Percentiles rank a stretch among this genome's conserved stretches.
Evolutionary conservation across 139 green algal genomes (phyloP).

Genomic region (Gonium pectorale): DNA sequence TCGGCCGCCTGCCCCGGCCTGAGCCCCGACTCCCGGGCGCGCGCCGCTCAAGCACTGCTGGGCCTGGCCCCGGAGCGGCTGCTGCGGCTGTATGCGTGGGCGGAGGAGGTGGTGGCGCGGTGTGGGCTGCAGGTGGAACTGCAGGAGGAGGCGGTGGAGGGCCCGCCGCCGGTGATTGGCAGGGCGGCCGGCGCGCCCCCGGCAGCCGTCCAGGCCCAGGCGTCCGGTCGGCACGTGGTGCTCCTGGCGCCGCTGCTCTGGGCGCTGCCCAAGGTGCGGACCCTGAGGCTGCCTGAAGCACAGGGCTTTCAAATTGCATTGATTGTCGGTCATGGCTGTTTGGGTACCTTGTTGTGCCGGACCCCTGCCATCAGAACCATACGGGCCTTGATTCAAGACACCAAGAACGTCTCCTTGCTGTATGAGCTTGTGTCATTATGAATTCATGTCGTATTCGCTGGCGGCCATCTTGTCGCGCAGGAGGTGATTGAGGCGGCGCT

Average conservation of each 20-base stretch:
- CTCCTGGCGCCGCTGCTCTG: conserved; percentile 39
- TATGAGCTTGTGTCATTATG: not conserved
- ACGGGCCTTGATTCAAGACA: not conserved
- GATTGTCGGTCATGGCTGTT: not conserved
- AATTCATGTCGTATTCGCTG: not conserved
- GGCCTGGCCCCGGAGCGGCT: not conserved
- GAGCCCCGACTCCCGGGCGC: not conserved
- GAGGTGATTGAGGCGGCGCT: not conserved
- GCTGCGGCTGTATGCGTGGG: conserved; percentile 57
- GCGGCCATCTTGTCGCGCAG: not conserved
- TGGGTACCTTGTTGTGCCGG: not conserved
- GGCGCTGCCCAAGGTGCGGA: conserved; percentile 25
- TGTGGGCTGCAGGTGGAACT: conserved; percentile 14
- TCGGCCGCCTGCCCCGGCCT: not conserved
- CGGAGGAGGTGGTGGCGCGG: conserved; percentile 32
- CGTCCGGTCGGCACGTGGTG: not conserved
- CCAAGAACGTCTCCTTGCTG: not conserved
- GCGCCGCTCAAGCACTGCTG: not conserved
- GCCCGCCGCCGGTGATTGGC: not conserved
- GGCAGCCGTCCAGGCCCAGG: not conserved
- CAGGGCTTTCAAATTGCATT: not conserved
- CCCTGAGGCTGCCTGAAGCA: not conserved
- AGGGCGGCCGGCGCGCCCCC: not conserved
- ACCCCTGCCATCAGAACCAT: not conserved
- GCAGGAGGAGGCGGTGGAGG: not conserved